phyloP scores from a whole-genome alignment of 768 basidiomycete species.

The Kockovaella imperatae region DNA sequence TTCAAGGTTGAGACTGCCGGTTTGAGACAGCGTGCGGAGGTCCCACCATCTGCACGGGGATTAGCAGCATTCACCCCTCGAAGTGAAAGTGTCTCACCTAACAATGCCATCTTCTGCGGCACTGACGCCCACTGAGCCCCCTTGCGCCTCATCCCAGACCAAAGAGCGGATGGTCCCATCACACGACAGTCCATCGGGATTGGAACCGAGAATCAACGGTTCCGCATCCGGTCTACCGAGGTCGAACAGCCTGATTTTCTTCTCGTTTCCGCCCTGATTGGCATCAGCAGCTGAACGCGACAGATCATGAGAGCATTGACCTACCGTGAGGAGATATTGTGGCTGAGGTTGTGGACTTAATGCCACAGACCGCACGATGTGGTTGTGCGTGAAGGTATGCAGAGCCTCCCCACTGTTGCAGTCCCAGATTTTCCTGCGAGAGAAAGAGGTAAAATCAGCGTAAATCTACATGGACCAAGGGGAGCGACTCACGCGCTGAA shows the following conservation, averaged over 20 bases:
- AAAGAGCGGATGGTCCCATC: slow-evolving; percentile 88
- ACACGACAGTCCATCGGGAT: slow-evolving; percentile 57
- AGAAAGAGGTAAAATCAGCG: slow-evolving; percentile 1
- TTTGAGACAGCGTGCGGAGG: slow-evolving; percentile 65
- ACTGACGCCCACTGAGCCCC: slow-evolving; percentile 63
- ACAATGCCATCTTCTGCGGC: slow-evolving; percentile 87
- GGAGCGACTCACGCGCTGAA: slow-evolving; percentile 75
- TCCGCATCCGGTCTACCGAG: slow-evolving; percentile 77
- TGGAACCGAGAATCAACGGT: slow-evolving; percentile 64
- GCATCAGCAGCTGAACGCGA: too few species aligned
- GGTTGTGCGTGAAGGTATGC: slow-evolving; percentile 95
- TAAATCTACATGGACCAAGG: too few species aligned
- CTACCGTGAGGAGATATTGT: slow-evolving; percentile 42
- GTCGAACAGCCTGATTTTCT: slow-evolving; percentile 93
- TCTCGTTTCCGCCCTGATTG: slow-evolving; percentile 84
- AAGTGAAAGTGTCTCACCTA: slow-evolving; percentile 54
- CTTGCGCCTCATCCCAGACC: slow-evolving; percentile 76
- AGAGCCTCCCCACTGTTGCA: slow-evolving; percentile 77
- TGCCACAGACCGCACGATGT: slow-evolving; percentile 94
- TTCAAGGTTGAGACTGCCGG: slow-evolving; percentile 63
- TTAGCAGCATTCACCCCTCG: neutral
- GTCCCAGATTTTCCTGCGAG: slow-evolving; percentile 84
- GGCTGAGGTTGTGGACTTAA: slow-evolving; percentile 55
- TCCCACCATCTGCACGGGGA: slow-evolving; percentile 80
- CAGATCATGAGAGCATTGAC: too few species aligned